Evolutionary conservation across 106 monocot species (phyloP), one percentile per base, ranked within the genome.

Genomic region (Alisma plantagoaquatica): DNA sequence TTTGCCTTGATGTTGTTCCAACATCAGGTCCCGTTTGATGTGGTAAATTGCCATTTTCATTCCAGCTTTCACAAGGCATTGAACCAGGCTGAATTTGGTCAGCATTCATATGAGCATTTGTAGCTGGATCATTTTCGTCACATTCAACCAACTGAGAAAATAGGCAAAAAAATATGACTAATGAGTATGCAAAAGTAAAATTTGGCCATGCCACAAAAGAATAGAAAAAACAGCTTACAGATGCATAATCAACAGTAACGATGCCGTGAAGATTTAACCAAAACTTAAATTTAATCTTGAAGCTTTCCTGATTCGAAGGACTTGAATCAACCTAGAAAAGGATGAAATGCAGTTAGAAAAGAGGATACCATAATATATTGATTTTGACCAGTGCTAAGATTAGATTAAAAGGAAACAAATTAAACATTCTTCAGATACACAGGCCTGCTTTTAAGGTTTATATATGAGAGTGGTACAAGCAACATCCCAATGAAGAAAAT

Each of bases 181-280:
- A 33, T 49, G 49, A 49, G 18, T 33, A 35, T 29, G 53, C 9
- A 17, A 17, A 27, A 55, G 38, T 29, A 8, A 18, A 33, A 17
- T 22, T 32, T 23, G 1, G 20, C 5, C 8, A 10, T 20, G 2
- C 11, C 0, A 33, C 8, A 0, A 11, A 53, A 16, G 4, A 2
- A 17, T 30, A 12, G 20, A 28, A 29, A 20, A 53, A 53, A 53
- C 11, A 4, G 38, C 55, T 55, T 33, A 55, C 55, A 15, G 55
- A 55, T 33, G 55, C 55, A 22, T 31, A 55, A 33, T 55, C 33
- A 55, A 55, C 31, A 15, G 55, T 55, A 55, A 55, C 55, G 24
- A 35, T 33, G 11, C 55, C 55, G 38, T 55, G 55, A 55, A 55
- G 55, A 32, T 35, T 35, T 55, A 55, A 55, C 2, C n/a, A 23